These are phyloP conservation scores for Arthrobotrys musiformis DNA, from an alignment of 2,329 filamentous ascomycete species.

Conservation along the genomic window DNA sequence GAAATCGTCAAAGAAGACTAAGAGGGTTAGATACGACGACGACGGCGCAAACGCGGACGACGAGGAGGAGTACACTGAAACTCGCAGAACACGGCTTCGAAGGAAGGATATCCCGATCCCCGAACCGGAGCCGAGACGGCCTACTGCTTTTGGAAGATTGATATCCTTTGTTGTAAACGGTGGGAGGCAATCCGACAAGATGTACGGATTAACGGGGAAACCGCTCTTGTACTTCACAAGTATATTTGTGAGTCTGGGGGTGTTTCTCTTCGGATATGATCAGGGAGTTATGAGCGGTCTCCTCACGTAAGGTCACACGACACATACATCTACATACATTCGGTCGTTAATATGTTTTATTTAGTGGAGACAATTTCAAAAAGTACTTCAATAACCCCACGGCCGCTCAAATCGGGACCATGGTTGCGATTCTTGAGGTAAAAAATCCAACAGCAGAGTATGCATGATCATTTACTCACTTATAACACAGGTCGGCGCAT, in stretches of 20 bases:
- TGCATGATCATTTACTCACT: neutral
- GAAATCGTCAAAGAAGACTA: slow-evolving; percentile 4
- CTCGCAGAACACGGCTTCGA: slow-evolving; percentile 9
- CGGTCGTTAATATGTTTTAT: slow-evolving; percentile 9
- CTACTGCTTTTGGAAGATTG: slow-evolving; percentile 61
- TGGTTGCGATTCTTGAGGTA: slow-evolving; percentile 84
- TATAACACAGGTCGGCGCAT: slow-evolving; percentile 73
- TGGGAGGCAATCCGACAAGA: slow-evolving; percentile 74
- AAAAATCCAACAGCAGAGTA: neutral
- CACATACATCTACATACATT: slow-evolving; percentile 58
- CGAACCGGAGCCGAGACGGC: slow-evolving; percentile 8
- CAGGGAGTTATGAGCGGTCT: slow-evolving; percentile 87
- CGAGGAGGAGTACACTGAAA: neutral
- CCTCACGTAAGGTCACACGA: slow-evolving; percentile 69
- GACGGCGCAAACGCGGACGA: neutral
- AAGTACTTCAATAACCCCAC: slow-evolving; percentile 92
- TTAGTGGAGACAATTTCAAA: slow-evolving; percentile 84
- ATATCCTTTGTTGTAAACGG: slow-evolving; percentile 88
- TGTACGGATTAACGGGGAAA: slow-evolving; percentile 94
- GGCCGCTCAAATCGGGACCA: slow-evolving; percentile 87
- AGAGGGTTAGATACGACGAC: slow-evolving; percentile 40
- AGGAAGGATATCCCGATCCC: slow-evolving; percentile 51
- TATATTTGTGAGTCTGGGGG: slow-evolving; percentile 85
- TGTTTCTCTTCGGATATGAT: slow-evolving; percentile 90
- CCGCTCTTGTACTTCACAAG: slow-evolving; percentile 97